A percentile compares a stretch with the other conserved stretches of the same genome.
phyloP scores from a whole-genome alignment of 75 land plant species.

The Larix kaempferi region DNA sequence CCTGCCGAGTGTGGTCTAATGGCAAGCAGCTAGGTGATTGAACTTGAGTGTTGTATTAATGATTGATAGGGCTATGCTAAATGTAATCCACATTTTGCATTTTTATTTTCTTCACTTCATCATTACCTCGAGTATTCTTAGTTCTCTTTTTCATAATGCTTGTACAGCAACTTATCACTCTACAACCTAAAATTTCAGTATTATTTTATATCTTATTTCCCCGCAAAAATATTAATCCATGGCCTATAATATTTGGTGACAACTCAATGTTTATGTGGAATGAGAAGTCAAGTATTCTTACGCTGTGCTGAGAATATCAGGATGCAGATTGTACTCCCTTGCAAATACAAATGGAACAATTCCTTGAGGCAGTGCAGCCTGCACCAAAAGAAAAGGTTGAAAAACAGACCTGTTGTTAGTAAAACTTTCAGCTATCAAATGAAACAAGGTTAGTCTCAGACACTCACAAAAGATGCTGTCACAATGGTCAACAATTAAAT shows the following conservation, averaged over 20 bases:
- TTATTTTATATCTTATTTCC: neutral
- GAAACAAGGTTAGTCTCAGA: neutral
- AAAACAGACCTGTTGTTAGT: neutral
- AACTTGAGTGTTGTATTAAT: too few species aligned
- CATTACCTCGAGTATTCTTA: neutral
- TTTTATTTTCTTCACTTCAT: neutral
- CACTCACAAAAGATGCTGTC: neutral
- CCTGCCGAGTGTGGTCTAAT: too few species aligned
- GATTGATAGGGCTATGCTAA: too few species aligned
- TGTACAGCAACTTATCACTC: neutral
- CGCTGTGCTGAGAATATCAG: constrained; percentile 65
- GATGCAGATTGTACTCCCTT: constrained; percentile 67
- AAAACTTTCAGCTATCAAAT: neutral
- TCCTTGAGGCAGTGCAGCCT: constrained; percentile 79
- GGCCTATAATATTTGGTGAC: neutral
- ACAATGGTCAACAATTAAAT: neutral
- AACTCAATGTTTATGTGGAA: neutral
- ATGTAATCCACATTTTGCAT: too few species aligned
- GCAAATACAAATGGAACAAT: constrained; percentile 70
- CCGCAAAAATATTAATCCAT: neutral
- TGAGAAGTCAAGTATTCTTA: constrained; percentile 22
- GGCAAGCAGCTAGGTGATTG: too few species aligned
- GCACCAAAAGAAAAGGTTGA: constrained; percentile 7
- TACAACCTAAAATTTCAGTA: neutral
- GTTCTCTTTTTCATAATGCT: neutral